phyloP scores from a whole-genome alignment of 176 grass and related monocot species.

The Rhipidocladum racemiflorum region DNA sequence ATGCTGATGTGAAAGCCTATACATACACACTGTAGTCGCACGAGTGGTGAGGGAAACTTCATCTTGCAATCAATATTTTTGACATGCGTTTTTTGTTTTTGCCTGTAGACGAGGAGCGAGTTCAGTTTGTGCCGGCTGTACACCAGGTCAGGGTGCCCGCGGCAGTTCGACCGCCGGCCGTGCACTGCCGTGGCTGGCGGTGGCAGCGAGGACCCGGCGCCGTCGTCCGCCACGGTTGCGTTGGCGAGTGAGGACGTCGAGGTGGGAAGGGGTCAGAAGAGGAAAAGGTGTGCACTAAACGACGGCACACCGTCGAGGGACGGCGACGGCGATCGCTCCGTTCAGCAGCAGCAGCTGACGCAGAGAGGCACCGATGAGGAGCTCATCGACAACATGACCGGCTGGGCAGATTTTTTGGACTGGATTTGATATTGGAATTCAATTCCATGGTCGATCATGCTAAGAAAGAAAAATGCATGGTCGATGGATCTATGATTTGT shows the following conservation, averaged over 20 bases:
- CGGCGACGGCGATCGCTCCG: background rate
- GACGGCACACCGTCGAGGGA: conserved; percentile 30
- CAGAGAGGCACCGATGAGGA: conserved; percentile 6
- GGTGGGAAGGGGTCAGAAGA: conserved; percentile 6
- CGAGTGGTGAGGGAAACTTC: background rate
- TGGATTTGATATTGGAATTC: conserved; percentile 18
- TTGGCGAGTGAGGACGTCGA: background rate
- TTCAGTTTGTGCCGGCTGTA: conserved; percentile 88
- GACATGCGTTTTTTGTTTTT: conserved; percentile 13
- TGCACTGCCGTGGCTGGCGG: background rate
- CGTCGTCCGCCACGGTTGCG: background rate
- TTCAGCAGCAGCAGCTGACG: background rate
- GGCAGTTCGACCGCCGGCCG: conserved; percentile 82
- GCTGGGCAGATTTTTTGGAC: conserved; percentile 31
- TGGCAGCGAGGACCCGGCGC: background rate
- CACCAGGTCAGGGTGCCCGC: conserved; percentile 50
- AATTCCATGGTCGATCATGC: background rate
- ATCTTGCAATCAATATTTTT: background rate
- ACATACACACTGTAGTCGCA: background rate
- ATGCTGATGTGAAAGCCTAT: background rate
- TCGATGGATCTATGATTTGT: background rate
- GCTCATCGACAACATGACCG: background rate
- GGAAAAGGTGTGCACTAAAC: conserved; percentile 29
- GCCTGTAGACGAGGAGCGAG: conserved; percentile 56
- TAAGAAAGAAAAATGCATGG: background rate